phyloP scores from a whole-genome alignment of 805 yeast genomes.

The Yarrowia osloensis region DNA sequence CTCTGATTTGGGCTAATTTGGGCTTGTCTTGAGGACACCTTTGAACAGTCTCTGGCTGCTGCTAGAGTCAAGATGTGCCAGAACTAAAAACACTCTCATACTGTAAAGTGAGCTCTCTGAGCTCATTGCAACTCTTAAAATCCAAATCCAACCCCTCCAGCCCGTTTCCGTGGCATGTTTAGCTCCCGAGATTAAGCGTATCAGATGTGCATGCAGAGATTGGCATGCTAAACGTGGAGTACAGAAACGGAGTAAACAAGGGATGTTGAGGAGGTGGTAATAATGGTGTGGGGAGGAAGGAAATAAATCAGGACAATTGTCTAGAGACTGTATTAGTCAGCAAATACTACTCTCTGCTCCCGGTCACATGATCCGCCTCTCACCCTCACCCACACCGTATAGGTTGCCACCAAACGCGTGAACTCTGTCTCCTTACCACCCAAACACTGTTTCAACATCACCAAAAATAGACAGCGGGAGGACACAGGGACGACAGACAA shows the following conservation, averaged over 20 bases:
- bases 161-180: not conserved
- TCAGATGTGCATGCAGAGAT: slow-evolving; percentile 26
- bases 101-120: not conserved
- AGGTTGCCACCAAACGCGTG: slow-evolving; percentile 16
- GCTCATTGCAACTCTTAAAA: no score
- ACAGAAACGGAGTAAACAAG: not conserved
- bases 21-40: not conserved
- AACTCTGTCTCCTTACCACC: slow-evolving; percentile 10
- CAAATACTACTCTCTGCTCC: not conserved
- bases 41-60: no score
- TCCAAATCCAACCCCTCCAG: not conserved
- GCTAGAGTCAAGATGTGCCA: not conserved
- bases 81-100: not conserved
- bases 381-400: not conserved
- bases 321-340: no score
- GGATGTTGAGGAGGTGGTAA: not conserved
- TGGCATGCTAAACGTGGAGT: not conserved
- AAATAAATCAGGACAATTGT: no score
- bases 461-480: slow-evolving; percentile 1
- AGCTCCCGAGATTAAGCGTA: not conserved
- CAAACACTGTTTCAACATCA: slow-evolving; percentile 17
- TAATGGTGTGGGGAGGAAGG: no score
- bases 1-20: not conserved
- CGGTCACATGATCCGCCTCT: not conserved
- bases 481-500: not conserved